phyloP scores from a whole-genome alignment of 2,329 filamentous ascomycete genomes.

The Trichoderma cornu-damae region DNA sequence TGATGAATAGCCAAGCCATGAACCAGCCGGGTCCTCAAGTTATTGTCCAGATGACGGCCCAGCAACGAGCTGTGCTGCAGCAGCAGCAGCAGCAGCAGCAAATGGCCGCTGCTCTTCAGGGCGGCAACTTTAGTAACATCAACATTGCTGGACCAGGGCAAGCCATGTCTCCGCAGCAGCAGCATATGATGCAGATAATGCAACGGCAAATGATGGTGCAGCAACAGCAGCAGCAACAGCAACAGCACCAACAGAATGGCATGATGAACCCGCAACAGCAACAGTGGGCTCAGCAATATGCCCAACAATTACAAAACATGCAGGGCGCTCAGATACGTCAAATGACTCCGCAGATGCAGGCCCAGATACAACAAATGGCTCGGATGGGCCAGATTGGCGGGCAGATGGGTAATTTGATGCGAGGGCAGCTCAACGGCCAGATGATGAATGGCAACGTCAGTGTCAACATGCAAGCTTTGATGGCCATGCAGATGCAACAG shows the following conservation, averaged over 20 bases:
- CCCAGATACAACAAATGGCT: slow-evolving; percentile 36
- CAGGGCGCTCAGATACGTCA: slow-evolving; percentile 33
- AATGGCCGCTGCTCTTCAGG: slow-evolving; percentile 40
- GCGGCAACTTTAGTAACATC: slow-evolving; percentile 35
- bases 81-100: slow-evolving; percentile 44
- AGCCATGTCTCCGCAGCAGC: slow-evolving; percentile 35
- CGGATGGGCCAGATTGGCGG: slow-evolving; percentile 28
- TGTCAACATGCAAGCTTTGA: slow-evolving; percentile 37
- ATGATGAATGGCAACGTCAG: slow-evolving; percentile 33
- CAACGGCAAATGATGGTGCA: slow-evolving; percentile 37
- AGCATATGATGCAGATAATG: slow-evolving; percentile 35
- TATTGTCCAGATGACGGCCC: slow-evolving; percentile 44
- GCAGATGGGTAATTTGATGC: slow-evolving; percentile 38
- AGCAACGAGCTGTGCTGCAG: slow-evolving; percentile 43
- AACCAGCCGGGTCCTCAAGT: slow-evolving; percentile 36
- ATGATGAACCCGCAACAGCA: slow-evolving; percentile 41
- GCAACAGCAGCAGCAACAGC: slow-evolving; percentile 36
- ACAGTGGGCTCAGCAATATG: slow-evolving; percentile 41
- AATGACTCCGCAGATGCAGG: slow-evolving; percentile 37
- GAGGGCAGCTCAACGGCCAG: slow-evolving; percentile 35
- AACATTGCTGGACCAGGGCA: slow-evolving; percentile 27
- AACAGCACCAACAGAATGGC: slow-evolving; percentile 33
- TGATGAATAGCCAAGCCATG: slow-evolving; percentile 48
- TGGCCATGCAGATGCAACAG: slow-evolving; percentile 35
- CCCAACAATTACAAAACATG: slow-evolving; percentile 41